A percentile compares a stretch with the other conserved stretches of the same genome.
Evolutionary conservation across 2,329 filamentous ascomycete species (phyloP).

Genomic region (Botrytis galanthina): DNA sequence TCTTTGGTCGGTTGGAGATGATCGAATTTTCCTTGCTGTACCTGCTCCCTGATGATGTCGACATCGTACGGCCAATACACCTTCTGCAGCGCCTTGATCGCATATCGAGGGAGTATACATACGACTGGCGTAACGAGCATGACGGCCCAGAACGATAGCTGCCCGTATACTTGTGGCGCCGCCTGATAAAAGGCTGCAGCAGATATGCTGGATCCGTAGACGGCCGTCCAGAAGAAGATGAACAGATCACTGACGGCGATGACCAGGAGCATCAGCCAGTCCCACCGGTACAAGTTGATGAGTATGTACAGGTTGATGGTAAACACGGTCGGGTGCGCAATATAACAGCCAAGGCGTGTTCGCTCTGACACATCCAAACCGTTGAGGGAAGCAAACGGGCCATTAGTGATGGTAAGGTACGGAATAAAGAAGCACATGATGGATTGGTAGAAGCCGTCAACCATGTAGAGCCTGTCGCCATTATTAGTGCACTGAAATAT

Average conservation of each 20-base stretch:
- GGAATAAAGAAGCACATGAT: conserved; percentile 91
- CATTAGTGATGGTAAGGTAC: conserved; percentile 72
- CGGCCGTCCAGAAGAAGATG: conserved; percentile 93
- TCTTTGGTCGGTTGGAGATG: conserved; percentile 51
- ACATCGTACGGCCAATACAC: conserved; percentile 91
- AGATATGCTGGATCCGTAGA: conserved; percentile 57
- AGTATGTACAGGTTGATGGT: conserved; percentile 93
- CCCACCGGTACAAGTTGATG: conserved; percentile 96
- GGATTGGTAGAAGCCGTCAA: conserved; percentile 92
- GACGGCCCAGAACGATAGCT: conserved; percentile 86
- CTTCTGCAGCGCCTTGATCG: conserved; percentile 85
- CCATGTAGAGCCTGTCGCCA: conserved; percentile 75
- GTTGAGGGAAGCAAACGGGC: conserved; percentile 64
- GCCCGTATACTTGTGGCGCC: conserved; percentile 73
- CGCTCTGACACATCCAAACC: conserved; percentile 78
- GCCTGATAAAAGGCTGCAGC: conserved; percentile 74
- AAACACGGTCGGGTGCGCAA: conserved; percentile 79
- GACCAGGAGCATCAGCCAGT: conserved; percentile 89
- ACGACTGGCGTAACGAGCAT: conserved; percentile 76
- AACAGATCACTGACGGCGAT: conserved; percentile 79
- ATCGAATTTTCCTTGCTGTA: conserved; percentile 77
- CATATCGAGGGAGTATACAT: conserved; percentile 83
- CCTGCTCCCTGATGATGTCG: conserved; percentile 93
- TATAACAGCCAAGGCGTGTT: conserved; percentile 80
- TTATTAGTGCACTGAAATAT: too few relatives aligned